Evolutionary conservation across 169 alveolate species (phyloP).

Genomic region (Plasmodium relictum): DNA sequence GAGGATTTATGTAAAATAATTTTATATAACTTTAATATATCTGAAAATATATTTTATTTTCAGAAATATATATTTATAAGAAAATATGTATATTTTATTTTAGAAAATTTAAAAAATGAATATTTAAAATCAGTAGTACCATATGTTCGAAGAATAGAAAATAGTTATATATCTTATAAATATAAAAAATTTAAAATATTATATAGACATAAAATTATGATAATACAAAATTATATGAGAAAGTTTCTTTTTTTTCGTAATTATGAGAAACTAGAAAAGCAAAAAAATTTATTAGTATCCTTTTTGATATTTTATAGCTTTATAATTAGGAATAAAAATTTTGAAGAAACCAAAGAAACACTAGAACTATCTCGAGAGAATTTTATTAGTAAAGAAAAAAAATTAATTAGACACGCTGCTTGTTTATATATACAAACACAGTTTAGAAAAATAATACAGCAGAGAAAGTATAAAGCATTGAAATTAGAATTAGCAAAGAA

Average conservation of each 20-base stretch:
- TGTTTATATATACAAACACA: conserved; percentile 74
- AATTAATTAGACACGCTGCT: conserved; percentile 69
- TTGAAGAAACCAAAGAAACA: conserved; percentile 55
- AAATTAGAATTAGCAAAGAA: conserved; percentile 41
- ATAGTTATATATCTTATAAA: conserved; percentile 31
- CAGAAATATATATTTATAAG: conserved; percentile 39
- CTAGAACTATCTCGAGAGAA: conserved; percentile 46
- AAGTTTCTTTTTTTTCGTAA: conserved; percentile 22
- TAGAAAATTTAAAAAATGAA: conserved; percentile 51
- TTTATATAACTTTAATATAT: conserved; percentile 29
- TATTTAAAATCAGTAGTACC: conserved; percentile 39
- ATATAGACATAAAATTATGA: conserved; percentile 46
- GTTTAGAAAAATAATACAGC: conserved; percentile 75
- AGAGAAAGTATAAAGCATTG: conserved; percentile 59
- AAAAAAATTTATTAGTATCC: conserved; percentile 56
- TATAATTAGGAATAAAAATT: conserved; percentile 41
- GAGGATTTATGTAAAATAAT: conserved; percentile 52
- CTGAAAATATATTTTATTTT: conserved; percentile 35
- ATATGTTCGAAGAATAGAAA: conserved; percentile 42
- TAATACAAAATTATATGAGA: conserved; percentile 68
- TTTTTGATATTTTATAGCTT: conserved; percentile 66
- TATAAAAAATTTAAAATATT: conserved; percentile 31
- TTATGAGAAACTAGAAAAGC: conserved; percentile 27
- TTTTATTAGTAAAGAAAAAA: conserved; percentile 63
- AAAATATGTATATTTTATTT: conserved; percentile 53